Evolutionary conservation across 306 rosid species (phyloP), one percentile per base, ranked within the genome.

Genomic region (Cyclanthera cordifolia): DNA sequence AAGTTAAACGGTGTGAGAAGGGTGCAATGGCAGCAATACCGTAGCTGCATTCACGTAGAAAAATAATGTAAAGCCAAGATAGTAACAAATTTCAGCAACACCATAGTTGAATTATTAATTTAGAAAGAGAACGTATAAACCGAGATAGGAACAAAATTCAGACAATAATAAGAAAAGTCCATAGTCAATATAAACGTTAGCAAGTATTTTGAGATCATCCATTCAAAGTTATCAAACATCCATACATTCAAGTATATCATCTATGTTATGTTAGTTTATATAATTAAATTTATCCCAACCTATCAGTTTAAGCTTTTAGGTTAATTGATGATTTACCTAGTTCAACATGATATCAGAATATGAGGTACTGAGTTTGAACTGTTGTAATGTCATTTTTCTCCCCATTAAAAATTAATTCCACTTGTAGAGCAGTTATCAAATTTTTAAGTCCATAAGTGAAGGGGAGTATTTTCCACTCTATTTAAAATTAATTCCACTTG

Each of bases 21-120:
- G 99, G 99, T 48, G 99, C 79, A 47, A 93, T 83, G 23, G 97
- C 99, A 85, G 96, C 95, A 70, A 93, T 75, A 49, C 90, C 91
- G 75, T 86, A 86, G 78, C 99, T 93, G 88, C 78, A 79, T 30
- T 69, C 73, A 39, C 73, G 48, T 45, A 54, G 19, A 69, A 71
- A 13, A 21, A 13, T 24, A 55, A 49, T 58, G 50, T 64, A 69
- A 78, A 49, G 75, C 24, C 58, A 16, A 82, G 63, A 55, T 47
- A 6, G 24, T 0, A 24, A 48, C 23, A 53, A 48, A 92, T 84
- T 17, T 92, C 98, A 84, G 93, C 96, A 75, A 92, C 71, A 46
- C 90, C 89, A 78, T 85, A 86, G 77, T 95, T 92, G 87, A 66
- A 79, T 51, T 74, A 76, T 37, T 69, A 74, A 39, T 75, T 51